A percentile compares a stretch with the other conserved stretches of the same genome.
Evolutionary conservation across 345 rosid genomes (phyloP).

Genomic region (Theobroma cacao): DNA sequence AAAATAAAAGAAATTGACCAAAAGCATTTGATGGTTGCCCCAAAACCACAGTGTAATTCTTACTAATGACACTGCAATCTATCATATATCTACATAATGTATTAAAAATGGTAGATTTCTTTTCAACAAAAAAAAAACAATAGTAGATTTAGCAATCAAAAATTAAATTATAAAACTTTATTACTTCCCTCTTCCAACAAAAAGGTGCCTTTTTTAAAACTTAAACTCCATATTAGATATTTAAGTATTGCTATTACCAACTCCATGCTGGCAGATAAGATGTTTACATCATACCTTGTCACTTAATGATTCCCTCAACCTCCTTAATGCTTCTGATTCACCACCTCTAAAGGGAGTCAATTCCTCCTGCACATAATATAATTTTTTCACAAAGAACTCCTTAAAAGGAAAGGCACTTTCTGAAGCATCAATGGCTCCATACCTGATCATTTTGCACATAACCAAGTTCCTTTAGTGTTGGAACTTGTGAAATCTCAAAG

Average conservation of each 20-base stretch:
- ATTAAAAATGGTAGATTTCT: background rate
- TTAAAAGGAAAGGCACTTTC: background rate
- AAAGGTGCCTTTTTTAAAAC: background rate
- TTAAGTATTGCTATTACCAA: background rate
- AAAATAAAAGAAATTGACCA: background rate
- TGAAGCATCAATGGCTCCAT: slow-evolving; percentile 8
- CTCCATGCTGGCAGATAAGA: background rate
- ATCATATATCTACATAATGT: background rate
- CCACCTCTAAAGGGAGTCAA: slow-evolving; percentile 81
- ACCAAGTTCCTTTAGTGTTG: slow-evolving; percentile 70
- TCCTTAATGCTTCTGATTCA: slow-evolving; percentile 74
- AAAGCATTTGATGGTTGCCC: background rate
- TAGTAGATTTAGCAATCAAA: background rate
- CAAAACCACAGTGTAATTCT: background rate
- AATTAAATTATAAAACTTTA: background rate
- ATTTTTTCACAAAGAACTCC: background rate
- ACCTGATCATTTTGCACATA: slow-evolving; percentile 56
- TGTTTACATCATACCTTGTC: slow-evolving; percentile 51
- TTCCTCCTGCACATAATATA: slow-evolving; percentile 43
- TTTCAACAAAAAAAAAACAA: no score
- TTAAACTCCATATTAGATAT: background rate
- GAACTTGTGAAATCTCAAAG: slow-evolving; percentile 57
- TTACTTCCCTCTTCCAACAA: background rate
- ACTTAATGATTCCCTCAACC: slow-evolving; percentile 56
- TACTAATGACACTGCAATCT: background rate